phyloP scores from a whole-genome alignment of 2,329 filamentous ascomycete species.

The Grosmannia huntii region DNA sequence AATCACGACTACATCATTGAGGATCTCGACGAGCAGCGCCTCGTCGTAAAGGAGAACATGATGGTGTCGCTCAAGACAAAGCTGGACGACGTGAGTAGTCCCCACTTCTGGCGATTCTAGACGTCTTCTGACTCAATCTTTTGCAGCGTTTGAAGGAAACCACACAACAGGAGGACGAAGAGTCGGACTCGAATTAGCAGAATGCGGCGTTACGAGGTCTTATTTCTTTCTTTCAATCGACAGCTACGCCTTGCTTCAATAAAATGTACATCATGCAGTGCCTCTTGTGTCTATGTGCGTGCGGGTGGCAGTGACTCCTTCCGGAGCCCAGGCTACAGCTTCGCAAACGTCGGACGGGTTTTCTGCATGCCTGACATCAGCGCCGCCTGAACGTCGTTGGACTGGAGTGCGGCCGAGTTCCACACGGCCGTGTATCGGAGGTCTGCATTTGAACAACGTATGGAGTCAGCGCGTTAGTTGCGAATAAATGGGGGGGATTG shows the following conservation, averaged over 20 bases:
- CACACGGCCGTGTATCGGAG: constrained; percentile 75
- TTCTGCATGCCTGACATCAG: constrained; percentile 67
- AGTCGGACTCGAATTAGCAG: constrained; percentile 12
- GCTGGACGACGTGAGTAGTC: constrained; percentile 48
- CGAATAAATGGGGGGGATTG: background rate
- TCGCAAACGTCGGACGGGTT: constrained; percentile 70
- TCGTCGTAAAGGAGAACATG: constrained; percentile 65
- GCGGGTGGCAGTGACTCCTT: background rate
- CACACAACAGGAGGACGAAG: constrained; percentile 19
- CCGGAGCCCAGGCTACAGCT: constrained; percentile 44
- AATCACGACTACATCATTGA: constrained; percentile 67
- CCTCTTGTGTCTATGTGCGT: background rate
- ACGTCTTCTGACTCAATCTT: background rate
- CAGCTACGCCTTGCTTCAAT: background rate
- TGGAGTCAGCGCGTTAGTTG: background rate
- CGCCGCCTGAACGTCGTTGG: constrained; percentile 61
- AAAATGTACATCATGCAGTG: background rate
- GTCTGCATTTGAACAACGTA: constrained; percentile 26
- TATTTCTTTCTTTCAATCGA: background rate
- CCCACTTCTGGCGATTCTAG: no score
- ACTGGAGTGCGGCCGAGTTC: constrained; percentile 78
- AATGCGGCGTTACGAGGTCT: background rate
- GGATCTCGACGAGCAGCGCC: constrained; percentile 63
- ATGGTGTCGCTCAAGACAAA: constrained; percentile 52
- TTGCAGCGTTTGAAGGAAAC: constrained; percentile 19